Base-by-base conservation (phyloP, 306 rosid species). In the Cicer bijugum region DNA sequence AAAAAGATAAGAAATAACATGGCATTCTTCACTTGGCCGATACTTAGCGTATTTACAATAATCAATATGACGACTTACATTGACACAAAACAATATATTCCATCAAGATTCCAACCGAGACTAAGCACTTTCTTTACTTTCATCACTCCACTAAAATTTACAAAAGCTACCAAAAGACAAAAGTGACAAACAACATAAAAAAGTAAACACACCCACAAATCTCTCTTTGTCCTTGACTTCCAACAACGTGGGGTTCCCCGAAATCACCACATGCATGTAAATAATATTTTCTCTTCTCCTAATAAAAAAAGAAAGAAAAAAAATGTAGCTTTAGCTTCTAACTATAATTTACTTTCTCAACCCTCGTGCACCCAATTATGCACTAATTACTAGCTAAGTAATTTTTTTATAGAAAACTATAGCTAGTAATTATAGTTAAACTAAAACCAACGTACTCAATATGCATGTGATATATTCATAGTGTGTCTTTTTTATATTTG, bases 211-310 rank as follows among this genome's bases (percentile, higher is more conserved):
- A 67, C 71, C 10, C 11, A 67, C 12, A 75, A 69, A 60, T 72
- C 78, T 75, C 10, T 28, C 77, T 80, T 67, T 81, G 69, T 75
- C 60, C 17, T 56, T 61, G 35, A 1, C 81, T 73, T 80, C 83
- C 82, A 75, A 88, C 86, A 79, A 82, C 87, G 85, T 79, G 85
- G 87, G 89, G 80, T 73, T 75, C 80, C 72, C 58, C 75, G 35
- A 78, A 75, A 70, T 77, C 77, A 82, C 77, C 51, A 46, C 65
- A 53, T 57, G 55, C 58, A 48, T 63, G 33, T 67, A 7, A 42
- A 39, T 15, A 58, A 35, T 16, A 69, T 75, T 14, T 40, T 17
- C 76, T 66, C 48, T 35, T 38, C 40, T 7, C 40, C 51, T 57
- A 67, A 59, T 71, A 44, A 10, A 2, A 69, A 51, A 33, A 46